Evolutionary conservation across 2,329 filamentous ascomycete species (phyloP).

Genomic region (Penicillium occitanis): DNA sequence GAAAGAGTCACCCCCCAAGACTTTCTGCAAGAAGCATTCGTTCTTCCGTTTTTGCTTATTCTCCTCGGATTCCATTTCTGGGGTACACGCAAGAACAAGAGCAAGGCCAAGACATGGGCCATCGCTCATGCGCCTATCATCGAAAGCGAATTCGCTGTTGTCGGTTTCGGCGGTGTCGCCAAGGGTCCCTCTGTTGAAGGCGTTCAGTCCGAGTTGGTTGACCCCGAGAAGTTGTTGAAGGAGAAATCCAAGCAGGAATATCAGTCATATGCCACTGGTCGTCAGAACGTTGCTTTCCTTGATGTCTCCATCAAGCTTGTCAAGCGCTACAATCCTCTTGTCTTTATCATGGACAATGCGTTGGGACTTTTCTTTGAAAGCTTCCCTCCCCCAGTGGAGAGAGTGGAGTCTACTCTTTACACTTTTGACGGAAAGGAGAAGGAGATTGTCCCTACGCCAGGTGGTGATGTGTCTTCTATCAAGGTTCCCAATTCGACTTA

Average conservation of each 20-base stretch:
- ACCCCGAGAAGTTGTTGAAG: constrained; percentile 66
- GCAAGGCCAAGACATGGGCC: constrained; percentile 78
- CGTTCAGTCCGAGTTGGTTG: constrained; percentile 47
- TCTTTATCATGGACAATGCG: constrained; percentile 64
- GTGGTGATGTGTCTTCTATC: constrained; percentile 59
- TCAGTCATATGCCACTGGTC: constrained; percentile 81
- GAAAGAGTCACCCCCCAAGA: constrained; percentile 81
- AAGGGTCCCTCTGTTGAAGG: constrained; percentile 49
- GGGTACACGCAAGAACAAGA: constrained; percentile 76
- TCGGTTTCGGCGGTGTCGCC: constrained; percentile 69
- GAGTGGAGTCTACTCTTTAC: constrained; percentile 74
- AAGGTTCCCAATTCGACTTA: constrained; percentile 61
- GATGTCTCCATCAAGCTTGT: constrained; percentile 79
- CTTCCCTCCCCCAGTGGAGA: constrained; percentile 67
- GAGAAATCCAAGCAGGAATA: constrained; percentile 89
- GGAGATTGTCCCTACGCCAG: constrained; percentile 66
- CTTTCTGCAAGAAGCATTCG: constrained; percentile 82
- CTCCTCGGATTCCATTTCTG: constrained; percentile 77
- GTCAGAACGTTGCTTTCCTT: constrained; percentile 88
- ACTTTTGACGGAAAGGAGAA: constrained; percentile 91
- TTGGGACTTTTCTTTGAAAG: constrained; percentile 79
- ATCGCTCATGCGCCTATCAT: constrained; percentile 70
- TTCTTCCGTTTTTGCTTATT: constrained; percentile 71
- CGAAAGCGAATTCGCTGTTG: constrained; percentile 77
- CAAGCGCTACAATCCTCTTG: constrained; percentile 82